These are phyloP conservation scores for Coriolopsis trogii DNA, from an alignment of 1,284 basidiomycete species.

Conservation along the genomic window DNA sequence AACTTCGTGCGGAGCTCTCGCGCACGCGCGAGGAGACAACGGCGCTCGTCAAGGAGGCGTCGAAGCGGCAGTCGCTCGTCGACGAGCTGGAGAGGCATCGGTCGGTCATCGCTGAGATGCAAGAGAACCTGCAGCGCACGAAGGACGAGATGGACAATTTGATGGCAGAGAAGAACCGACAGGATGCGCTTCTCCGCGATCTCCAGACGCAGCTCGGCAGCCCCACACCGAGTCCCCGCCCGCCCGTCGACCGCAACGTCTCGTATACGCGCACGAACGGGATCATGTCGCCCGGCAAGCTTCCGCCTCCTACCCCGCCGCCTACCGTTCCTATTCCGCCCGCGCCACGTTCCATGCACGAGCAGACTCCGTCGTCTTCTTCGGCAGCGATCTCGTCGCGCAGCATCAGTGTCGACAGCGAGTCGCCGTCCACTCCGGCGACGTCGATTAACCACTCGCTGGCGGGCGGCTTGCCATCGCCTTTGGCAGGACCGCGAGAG, in stretches of 20 bases:
- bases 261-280: slow-evolving; percentile 60
- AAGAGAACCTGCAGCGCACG: slow-evolving; percentile 72
- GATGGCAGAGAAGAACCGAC: slow-evolving; percentile 69
- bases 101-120: slow-evolving; percentile 71
- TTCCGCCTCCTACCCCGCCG: slow-evolving; percentile 87
- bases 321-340: slow-evolving; percentile 88
- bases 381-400: slow-evolving; percentile 52
- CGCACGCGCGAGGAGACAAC: slow-evolving; percentile 59
- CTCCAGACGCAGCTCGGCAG: slow-evolving; percentile 76
- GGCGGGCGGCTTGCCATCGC: slow-evolving; percentile 36
- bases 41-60: slow-evolving; percentile 68
- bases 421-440: slow-evolving; percentile 56
- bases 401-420: slow-evolving; percentile 56
- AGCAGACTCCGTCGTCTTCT: slow-evolving; percentile 46
- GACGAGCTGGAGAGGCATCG: slow-evolving; percentile 79
- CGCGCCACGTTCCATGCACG: slow-evolving; percentile 57
- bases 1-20: slow-evolving; percentile 63
- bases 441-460: slow-evolving; percentile 60
- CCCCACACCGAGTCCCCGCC: slow-evolving; percentile 46
- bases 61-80: slow-evolving; percentile 71
- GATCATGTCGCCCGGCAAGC: slow-evolving; percentile 67
- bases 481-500: slow-evolving; percentile 24
- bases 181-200: slow-evolving; percentile 70
- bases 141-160: slow-evolving; percentile 82
- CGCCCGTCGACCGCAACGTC: slow-evolving; percentile 54